Evolutionary conservation across 2,329 filamentous ascomycete genomes (phyloP).

Genomic region (Nothophoma quercina): DNA sequence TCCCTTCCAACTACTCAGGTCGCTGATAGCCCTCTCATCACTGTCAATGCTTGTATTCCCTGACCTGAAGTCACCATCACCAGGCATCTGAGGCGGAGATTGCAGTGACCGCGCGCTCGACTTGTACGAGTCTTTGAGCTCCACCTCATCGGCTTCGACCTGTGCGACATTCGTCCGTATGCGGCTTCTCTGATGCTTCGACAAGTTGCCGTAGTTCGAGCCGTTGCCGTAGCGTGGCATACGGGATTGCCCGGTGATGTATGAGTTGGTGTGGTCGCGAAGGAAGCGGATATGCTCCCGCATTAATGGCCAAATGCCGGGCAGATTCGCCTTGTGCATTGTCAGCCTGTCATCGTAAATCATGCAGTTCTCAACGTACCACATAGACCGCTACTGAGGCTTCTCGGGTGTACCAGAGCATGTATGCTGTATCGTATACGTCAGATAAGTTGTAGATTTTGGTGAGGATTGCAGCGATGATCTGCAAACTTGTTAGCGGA

Average conservation of each 20-base stretch:
- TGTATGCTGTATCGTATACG: slow-evolving; percentile 50
- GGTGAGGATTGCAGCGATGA: slow-evolving; percentile 56
- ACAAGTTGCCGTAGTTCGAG: slow-evolving; percentile 29
- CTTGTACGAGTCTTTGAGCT: slow-evolving; percentile 27
- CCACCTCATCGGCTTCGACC: slow-evolving; percentile 30
- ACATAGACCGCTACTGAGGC: slow-evolving; percentile 62
- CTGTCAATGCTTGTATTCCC: slow-evolving; percentile 24
- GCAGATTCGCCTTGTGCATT: slow-evolving; percentile 64
- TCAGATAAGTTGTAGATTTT: slow-evolving; percentile 58
- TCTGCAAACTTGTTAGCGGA: slow-evolving; percentile 24
- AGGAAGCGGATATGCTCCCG: slow-evolving; percentile 52
- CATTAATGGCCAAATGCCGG: slow-evolving; percentile 62
- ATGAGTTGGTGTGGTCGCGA: slow-evolving; percentile 32
- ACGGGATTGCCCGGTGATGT: slow-evolving; percentile 19
- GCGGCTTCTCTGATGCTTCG: slow-evolving; percentile 20
- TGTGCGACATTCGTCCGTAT: slow-evolving; percentile 8
- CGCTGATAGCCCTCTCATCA: slow-evolving; percentile 28
- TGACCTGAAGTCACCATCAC: slow-evolving; percentile 12
- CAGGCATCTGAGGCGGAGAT: neutral
- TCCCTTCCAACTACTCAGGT: slow-evolving; percentile 19
- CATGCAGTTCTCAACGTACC: no score
- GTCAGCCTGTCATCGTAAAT: no score
- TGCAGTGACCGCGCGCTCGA: slow-evolving; percentile 17
- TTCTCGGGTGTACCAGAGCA: slow-evolving; percentile 64
- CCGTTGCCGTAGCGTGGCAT: slow-evolving; percentile 29